Evolutionary conservation across 202 grass and related monocot species (phyloP), one percentile per base, ranked within the genome.

Genomic region (Schoenoplectus triqueter): DNA sequence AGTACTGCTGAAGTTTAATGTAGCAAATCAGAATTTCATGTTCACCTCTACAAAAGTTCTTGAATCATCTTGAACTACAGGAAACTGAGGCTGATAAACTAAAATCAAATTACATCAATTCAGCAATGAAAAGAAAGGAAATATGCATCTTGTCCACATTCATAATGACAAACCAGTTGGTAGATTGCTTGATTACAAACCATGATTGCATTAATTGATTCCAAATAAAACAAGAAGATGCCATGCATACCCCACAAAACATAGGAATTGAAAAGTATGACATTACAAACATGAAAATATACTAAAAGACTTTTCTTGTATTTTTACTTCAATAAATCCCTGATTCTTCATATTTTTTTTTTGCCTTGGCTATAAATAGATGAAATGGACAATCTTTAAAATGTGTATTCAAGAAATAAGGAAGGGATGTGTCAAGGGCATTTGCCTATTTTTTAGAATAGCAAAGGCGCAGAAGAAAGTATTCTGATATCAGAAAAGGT

Each of bases 391-490:
- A 54, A 31, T 56, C 21, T 20, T 56, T 0, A 2, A 10, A 49
- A 48, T 49, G 44, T n/a, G 10, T 72, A n/a, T 31, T 31, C 42
- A 3, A 77, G 20, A 77, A 57, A 57, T 52, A 54, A 20, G 49
- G 47, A 40, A 40, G 1, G 48, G 21, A 41, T 1, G 4, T 57
- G 51, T 15, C 19, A 7, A 54, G 21, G 3, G 51, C 20, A 40
- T 77, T 77, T 77, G 4, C 50, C 56, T 59, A n/a, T 78, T 42
- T 48, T 73, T 76, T 40, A 39, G 17, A 75, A 76, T 75, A 19
- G 1, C 51, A 78, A 8, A 8, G 57, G 50, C 31, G 6, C 8
- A 57, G 3, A 40, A 77, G 21, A 8, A 59, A 59, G 40, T 31
- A 55, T 57, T 57, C 51, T 5, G 40, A 15, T 57, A 60, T 42